Base-by-base conservation (phyloP, 2,329 filamentous ascomycete genomes). In the Cytospora schulzeri region DNA sequence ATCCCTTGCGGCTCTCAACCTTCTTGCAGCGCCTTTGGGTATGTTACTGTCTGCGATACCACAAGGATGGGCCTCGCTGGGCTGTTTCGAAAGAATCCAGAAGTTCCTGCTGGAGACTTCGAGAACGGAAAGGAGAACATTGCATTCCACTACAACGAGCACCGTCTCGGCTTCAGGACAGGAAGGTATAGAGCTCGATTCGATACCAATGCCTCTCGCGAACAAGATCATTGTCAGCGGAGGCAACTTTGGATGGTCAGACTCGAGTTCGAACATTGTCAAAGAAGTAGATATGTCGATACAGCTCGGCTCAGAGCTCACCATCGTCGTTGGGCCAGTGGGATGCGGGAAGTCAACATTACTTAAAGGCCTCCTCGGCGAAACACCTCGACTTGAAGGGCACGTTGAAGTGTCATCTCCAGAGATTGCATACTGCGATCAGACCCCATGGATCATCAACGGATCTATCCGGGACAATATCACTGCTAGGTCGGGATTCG, bases 311-410 rank as follows among this genome's bases (percentile, higher is more conserved):
- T 3, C 35, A 2, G 53, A 57, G 12, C 62, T 73, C 31, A 72
- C 69, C 8, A 67, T 74, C 4, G 28, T 78, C 2, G 65, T 76
- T 7, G 77, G 76, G 0, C 75, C 76, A 0, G 74, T 78, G 0
- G 77, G 75, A 0, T 75, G 70, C 28, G 77, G 77, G 12, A 79
- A 78, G 62, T 74, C 73, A 0, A 74, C 74, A 2, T 63, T 77
- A 1, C 66, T 77, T 35, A 72, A 75, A 35, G 66, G 71, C 14
- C 59, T 78, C 0, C 70, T 76, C 0, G 72, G 74, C 11, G 73
- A 75, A 54, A 67, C 73, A 0, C 66, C 72, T 2, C 45, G 67
- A 3, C 60, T 59, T 2, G 62, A 60, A 1, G 76, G 75, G 0
- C 57, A 26, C 1, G 57, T 75, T 0, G 56, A 33, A 0, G 14